Evolutionary conservation across 2,329 filamentous ascomycete species (phyloP).

Genomic region (Verticillium isaacii): DNA sequence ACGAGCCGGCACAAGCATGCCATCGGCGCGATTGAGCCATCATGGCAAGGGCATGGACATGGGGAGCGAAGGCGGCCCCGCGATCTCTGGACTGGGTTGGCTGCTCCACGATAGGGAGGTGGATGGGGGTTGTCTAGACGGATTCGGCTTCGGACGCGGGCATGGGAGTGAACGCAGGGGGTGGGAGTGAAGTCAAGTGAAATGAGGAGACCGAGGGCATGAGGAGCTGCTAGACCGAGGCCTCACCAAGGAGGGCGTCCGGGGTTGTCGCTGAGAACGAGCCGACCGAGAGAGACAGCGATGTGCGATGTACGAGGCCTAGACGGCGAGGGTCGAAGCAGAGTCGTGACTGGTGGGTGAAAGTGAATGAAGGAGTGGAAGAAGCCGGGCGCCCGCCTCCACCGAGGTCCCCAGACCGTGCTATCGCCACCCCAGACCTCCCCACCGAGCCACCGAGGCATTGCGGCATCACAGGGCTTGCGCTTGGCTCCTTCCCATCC

Average conservation of each 20-base stretch:
- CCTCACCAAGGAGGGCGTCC: neutral
- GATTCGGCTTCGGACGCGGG: neutral
- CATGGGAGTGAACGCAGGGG: neutral
- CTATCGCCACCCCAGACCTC: neutral
- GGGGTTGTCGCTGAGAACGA: neutral
- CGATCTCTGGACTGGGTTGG: neutral
- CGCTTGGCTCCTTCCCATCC: neutral
- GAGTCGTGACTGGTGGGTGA: neutral
- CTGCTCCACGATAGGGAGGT: conserved; percentile 1
- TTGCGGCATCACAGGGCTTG: neutral
- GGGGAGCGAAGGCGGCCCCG: neutral
- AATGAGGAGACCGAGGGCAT: neutral
- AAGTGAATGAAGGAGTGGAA: neutral
- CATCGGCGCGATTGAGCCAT: neutral
- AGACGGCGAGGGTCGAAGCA: neutral
- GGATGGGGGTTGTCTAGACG: neutral
- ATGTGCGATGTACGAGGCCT: neutral
- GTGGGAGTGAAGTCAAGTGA: neutral
- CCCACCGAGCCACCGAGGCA: neutral
- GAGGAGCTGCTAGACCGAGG: neutral
- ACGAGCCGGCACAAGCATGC: neutral
- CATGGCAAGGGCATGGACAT: neutral
- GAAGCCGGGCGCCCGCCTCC: neutral
- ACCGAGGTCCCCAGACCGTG: neutral
- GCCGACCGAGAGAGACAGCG: neutral